phyloP scores from a whole-genome alignment of 305 asterid species.

The Fraxinus albicans region DNA sequence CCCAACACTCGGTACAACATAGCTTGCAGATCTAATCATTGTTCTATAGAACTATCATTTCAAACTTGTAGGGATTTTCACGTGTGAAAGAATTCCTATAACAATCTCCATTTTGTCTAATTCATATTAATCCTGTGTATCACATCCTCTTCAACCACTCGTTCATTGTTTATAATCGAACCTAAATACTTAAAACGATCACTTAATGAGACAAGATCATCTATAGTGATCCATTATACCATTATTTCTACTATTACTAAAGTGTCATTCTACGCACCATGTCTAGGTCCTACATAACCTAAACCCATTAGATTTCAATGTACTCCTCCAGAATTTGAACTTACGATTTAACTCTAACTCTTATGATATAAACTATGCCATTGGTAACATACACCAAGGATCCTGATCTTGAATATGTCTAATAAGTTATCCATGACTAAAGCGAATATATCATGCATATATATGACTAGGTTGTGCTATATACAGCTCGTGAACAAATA shows the following conservation, averaged over 20 bases:
- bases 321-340: not conserved
- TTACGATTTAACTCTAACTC: not conserved
- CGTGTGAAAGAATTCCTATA: not conserved
- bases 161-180: not conserved
- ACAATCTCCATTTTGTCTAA: not conserved
- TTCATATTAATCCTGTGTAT: too few species aligned
- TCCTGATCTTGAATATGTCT: not conserved
- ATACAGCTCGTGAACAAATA: not conserved
- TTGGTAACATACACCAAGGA: not conserved
- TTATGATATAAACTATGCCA: not conserved
- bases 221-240: not conserved
- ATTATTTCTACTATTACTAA: not conserved
- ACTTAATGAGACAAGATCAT: not conserved
- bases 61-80: not conserved
- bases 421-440: not conserved
- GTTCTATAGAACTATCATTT: not conserved
- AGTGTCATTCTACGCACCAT: not conserved
- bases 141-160: not conserved
- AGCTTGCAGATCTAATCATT: not conserved
- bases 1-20: not conserved
- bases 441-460: not conserved
- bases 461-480: not conserved
- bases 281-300: not conserved
- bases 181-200: not conserved
- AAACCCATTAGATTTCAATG: not conserved